Conservation (phyloP, 306 rosid species). For the Heteromeles arbutifolia region DNA sequence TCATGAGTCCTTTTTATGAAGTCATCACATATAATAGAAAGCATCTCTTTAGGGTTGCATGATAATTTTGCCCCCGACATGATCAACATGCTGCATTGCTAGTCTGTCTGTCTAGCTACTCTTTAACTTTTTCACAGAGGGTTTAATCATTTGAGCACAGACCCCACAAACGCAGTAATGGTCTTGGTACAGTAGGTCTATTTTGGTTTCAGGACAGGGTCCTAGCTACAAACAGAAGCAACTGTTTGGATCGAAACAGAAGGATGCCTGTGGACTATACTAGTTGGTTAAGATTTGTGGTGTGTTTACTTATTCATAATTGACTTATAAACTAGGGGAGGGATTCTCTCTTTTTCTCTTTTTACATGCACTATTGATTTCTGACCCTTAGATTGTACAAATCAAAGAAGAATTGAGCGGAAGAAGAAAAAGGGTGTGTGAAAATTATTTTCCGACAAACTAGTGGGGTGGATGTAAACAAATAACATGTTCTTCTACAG, state of each 20-base stretch:
- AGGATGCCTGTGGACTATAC: not conserved
- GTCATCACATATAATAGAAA: slow-evolving; percentile 18
- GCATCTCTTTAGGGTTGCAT: slow-evolving; percentile 25
- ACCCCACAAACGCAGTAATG: slow-evolving; percentile 37
- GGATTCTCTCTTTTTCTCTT: too few relatives aligned
- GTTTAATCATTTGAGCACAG: slow-evolving; percentile 36
- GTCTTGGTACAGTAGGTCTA: slow-evolving; percentile 9
- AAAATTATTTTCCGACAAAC: too few relatives aligned
- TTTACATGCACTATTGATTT: too few relatives aligned
- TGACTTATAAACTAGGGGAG: too few relatives aligned
- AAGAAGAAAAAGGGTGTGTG: too few relatives aligned
- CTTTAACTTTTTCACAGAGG: slow-evolving; percentile 30
- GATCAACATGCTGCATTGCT: slow-evolving; percentile 35
- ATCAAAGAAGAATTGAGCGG: too few relatives aligned
- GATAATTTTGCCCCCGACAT: slow-evolving; percentile 34
- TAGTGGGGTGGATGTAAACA: not conserved
- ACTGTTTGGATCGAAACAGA: not conserved
- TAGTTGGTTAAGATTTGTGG: not conserved
- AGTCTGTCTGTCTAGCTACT: slow-evolving; percentile 38
- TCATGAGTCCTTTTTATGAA: slow-evolving; percentile 9
- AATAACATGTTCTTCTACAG: not conserved
- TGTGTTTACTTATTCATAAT: not conserved
- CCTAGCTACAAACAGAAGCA: not conserved
- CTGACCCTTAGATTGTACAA: too few relatives aligned
- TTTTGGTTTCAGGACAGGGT: not conserved